Base-by-base conservation (phyloP, 2,329 filamentous ascomycete genomes). In the Incumbomyces lentus region DNA sequence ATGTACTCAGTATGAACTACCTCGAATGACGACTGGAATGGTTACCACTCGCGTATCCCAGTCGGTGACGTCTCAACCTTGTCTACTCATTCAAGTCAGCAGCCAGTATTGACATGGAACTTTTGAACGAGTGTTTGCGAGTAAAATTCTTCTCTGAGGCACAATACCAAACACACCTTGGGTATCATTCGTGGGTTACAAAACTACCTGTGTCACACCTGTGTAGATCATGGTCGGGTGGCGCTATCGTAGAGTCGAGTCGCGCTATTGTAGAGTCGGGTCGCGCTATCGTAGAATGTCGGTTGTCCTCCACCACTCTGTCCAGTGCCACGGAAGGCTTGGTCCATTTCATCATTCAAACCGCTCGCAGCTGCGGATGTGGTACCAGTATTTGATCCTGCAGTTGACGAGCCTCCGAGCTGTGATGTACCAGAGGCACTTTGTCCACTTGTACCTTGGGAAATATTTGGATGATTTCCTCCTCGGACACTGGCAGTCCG, bases 401-500 rank as follows among this genome's bases (percentile, higher is more conserved):
- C 33, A 30, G 6, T 37, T 12, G 33, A 35, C 12, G 33, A 6
- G 11, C 33, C 33, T n/a, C 13, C 13, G 11, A 6, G 33, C 13
- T 17, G 13, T n/a, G 31, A 32, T 32, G n/a, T n/a, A n/a, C 31
- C 31, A 32, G 31, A 32, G 10, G n/a, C 31, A 32, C 31, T n/a
- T 32, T 32, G 31, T 35, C 48, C 31, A 46, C 49, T 31, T 47
- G 50, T 26, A 50, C 42, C n/a, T 45, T 29, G 46, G 34, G 19
- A 48, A 36, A 38, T 47, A 39, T 49, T 55, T 26, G 48, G 55
- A 43, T 54, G 55, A 47, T 52, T 50, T 10, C 52, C 54, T 8
- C 60, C 59, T 40, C 61, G 57, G 19, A 65, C 52, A 34, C 55
- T 62, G 19, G 64, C 66, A 22, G 57, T 54, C 40, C 65, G 60